phyloP scores from a whole-genome alignment of 2,329 filamentous ascomycete species.

The Helminthosporium solani region DNA sequence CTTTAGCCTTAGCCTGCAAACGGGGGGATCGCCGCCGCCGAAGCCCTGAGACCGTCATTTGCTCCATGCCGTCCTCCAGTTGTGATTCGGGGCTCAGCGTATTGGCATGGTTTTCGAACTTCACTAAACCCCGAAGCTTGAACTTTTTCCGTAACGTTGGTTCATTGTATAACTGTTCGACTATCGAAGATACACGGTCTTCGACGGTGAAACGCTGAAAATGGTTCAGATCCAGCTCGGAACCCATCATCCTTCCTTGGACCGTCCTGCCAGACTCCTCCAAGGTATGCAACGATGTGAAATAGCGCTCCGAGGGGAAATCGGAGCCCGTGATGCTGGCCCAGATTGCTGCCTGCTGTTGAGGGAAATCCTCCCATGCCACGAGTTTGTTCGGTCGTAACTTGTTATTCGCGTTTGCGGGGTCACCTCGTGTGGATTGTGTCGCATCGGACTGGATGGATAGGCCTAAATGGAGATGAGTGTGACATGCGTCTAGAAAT shows the following conservation, averaged over 20 bases:
- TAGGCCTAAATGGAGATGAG: slow-evolving; percentile 9
- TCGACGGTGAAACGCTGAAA: slow-evolving; percentile 20
- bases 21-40: slow-evolving; percentile 16
- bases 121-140: slow-evolving; percentile 15
- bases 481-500: slow-evolving; percentile 14
- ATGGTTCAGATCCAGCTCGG: slow-evolving; percentile 18
- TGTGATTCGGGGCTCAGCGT: slow-evolving; percentile 19
- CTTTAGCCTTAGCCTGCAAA: slow-evolving; percentile 8
- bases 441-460: slow-evolving; percentile 15
- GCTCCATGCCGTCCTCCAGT: slow-evolving; percentile 14
- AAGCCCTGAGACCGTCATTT: slow-evolving; percentile 9
- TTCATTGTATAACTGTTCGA: slow-evolving; percentile 14
- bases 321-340: slow-evolving; percentile 14
- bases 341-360: slow-evolving; percentile 19
- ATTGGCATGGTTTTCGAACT: slow-evolving; percentile 24
- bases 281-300: slow-evolving; percentile 18
- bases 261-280: slow-evolving; percentile 14
- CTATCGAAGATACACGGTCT: slow-evolving; percentile 14
- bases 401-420: slow-evolving; percentile 23
- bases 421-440: slow-evolving; percentile 16
- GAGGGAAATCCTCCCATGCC: slow-evolving; percentile 16
- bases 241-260: slow-evolving; percentile 13
- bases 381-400: slow-evolving; percentile 14
- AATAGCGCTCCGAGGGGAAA: slow-evolving; percentile 15
- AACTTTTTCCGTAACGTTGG: slow-evolving; percentile 12